Evolutionary conservation across 1,284 basidiomycete species (phyloP), one percentile per base, ranked within the genome.

Genomic region (Mycosarcoma maydis): DNA sequence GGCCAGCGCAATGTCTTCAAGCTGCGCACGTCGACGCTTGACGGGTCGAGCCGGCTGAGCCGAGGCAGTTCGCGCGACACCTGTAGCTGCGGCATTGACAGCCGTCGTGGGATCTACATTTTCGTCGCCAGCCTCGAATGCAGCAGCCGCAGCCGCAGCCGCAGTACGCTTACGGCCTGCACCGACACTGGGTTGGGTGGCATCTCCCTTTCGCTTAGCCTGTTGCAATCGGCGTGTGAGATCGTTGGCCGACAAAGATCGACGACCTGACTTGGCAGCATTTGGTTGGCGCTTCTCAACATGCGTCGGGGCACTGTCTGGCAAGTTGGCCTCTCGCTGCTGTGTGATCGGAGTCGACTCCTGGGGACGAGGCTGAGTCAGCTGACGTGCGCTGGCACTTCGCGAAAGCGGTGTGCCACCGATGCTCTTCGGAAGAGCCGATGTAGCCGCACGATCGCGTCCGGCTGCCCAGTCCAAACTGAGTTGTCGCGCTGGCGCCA

Each of bases 391-490:
- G 38, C 59, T 69, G 38, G 59, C 66, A 37, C 66, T 69, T 4
- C 66, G 58, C 19, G 66, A 69, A 16, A 70, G 41, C 6, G 54
- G 61, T 7, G 62, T 71, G 10, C 62, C 62, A 9, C 51, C 54
- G 26, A 60, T 56, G 20, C 68, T 61, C 23, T 44, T 59, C 32
- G 68, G 58, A 23, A 71, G 39, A 14, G 68, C 68, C 38, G 53
- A 41, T 5, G 68, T 71, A 4, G 45, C 48, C 10, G 68, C 57
- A 19, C 65, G 59, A 45, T 74, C 64, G 39, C 75, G 62, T 13
- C 65, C 75, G 8, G 75, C 66, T 23, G 72, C 75, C 64, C 66
- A 68, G n/a, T 76, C 75, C 24, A 76, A 45, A 40, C 70, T 72
- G 29, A 65, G 43, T 16, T 57, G 50, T 9, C 64, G 36, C 5